Evolutionary conservation across 1,284 basidiomycete species (phyloP).

Genomic region (Leccinum subrobustum): DNA sequence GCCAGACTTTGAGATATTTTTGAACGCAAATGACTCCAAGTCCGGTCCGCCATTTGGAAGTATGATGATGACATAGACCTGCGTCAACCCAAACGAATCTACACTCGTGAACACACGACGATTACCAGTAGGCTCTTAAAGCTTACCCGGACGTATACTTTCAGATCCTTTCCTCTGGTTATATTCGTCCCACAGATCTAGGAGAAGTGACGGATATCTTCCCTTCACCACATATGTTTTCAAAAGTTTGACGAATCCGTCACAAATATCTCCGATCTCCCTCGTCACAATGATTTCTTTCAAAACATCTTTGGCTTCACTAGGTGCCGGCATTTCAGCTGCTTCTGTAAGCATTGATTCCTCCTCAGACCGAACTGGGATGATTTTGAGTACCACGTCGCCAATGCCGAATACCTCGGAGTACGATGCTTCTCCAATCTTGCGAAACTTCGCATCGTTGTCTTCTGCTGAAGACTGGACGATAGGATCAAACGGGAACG

Average conservation of each 20-base stretch:
- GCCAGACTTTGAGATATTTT: slow-evolving; percentile 42
- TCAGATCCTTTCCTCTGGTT: slow-evolving; percentile 72
- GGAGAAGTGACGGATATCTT: slow-evolving; percentile 73
- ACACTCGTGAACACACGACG: slow-evolving; percentile 10
- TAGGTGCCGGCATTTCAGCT: slow-evolving; percentile 63
- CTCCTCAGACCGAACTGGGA: slow-evolving; percentile 57
- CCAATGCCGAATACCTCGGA: slow-evolving; percentile 95
- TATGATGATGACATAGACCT: slow-evolving; percentile 86
- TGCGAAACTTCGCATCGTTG: slow-evolving; percentile 51
- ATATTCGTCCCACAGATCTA: slow-evolving; percentile 88
- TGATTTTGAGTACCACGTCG: slow-evolving; percentile 84
- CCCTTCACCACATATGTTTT: slow-evolving; percentile 87
- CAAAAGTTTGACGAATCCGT: slow-evolving; percentile 76
- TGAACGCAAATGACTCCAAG: slow-evolving; percentile 79
- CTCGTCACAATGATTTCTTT: slow-evolving; percentile 88
- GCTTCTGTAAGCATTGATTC: slow-evolving; percentile 12
- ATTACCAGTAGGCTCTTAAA: neutral
- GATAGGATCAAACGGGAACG: slow-evolving; percentile 70
- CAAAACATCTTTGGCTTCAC: slow-evolving; percentile 73
- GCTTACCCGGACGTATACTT: slow-evolving; percentile 80
- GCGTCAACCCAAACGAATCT: slow-evolving; percentile 75
- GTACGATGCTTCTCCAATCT: slow-evolving; percentile 95
- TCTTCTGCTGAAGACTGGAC: slow-evolving; percentile 38
- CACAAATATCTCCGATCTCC: slow-evolving; percentile 69
- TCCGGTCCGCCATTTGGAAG: slow-evolving; percentile 89